Evolutionary conservation across 257 asterid genomes (phyloP), one percentile per base, ranked within the genome.

Genomic region (Marsdenia floribunda): DNA sequence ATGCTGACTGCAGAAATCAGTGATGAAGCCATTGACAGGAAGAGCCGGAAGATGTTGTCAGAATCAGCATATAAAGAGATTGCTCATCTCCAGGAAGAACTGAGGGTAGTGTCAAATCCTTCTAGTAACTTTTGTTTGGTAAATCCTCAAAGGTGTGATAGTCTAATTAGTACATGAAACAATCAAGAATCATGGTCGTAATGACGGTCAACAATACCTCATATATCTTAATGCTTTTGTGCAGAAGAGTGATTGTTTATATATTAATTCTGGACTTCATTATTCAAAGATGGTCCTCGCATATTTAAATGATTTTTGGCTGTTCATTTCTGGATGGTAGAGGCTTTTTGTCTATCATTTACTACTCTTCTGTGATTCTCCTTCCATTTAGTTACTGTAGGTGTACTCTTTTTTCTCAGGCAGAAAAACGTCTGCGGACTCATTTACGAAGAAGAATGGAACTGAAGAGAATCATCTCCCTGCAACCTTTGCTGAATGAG

Each of bases 11-110:
- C 92, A 58, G 96, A 90, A 82, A 90, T 89, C 76, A 89, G 90
- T 60, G 98, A 92, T 77, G 97, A 92, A 89, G 95, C 91, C 67
- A 90, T 94, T 81, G 96, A 92, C 80, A 83, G 80, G 73, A 92
- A 90, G 90, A 88, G 92, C 82, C 83, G 71, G 82, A 87, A 86
- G 66, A 80, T 83, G 77, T 79, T 94, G 80, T 80, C 99, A 38
- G 84, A 72, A 67, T 79, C 91, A 74, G 92, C 90, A 68, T 90
- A 90, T 80, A 84, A 83, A 82, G 99, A 92, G 87, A 92, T 92
- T 63, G 83, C 96, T 73, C 86, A 85, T 82, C 96, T 92, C 77
- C 96, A 87, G 85, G 96, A 90, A 85, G 90, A 90, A 85, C 82
- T 95, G 82, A 83, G 86, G 94, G 99, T 90, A 88, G 61, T 71